These are phyloP conservation scores for Astraeus odoratus DNA, from an alignment of 768 basidiomycete genomes.

Conservation along the genomic window DNA sequence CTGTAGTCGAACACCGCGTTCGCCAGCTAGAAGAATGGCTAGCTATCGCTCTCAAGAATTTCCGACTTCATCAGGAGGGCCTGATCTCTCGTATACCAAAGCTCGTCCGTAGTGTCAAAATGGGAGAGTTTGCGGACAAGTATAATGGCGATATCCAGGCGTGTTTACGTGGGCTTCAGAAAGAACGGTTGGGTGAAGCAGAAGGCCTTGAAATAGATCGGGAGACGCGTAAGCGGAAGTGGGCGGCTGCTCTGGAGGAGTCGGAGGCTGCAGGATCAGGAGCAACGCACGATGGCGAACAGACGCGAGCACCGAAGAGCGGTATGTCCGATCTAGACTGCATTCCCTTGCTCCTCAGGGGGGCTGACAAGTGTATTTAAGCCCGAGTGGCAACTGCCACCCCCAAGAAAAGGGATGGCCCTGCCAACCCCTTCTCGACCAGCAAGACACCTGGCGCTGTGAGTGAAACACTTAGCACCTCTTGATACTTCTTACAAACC, in stretches of 20 bases:
- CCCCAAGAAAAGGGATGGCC: constrained; percentile 43
- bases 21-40: constrained; percentile 74
- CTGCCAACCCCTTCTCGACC: constrained; percentile 40
- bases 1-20: constrained; percentile 73
- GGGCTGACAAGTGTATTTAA: constrained; percentile 14
- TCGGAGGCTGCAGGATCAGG: constrained; percentile 36
- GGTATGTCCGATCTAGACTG: constrained; percentile 34
- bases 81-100: constrained; percentile 70
- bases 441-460: constrained; percentile 40
- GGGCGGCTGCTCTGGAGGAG: constrained; percentile 59
- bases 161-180: constrained; percentile 61
- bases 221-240: constrained; percentile 69
- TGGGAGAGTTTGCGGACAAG: constrained; percentile 73
- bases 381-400: constrained; percentile 44
- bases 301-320: constrained; percentile 48
- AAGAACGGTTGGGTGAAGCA: constrained; percentile 45
- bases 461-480: constrained; percentile 11
- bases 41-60: constrained; percentile 64
- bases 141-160: constrained; percentile 72
- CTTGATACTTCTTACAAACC: background rate
- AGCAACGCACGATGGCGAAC: constrained; percentile 22
- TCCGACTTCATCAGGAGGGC: constrained; percentile 67
- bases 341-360: background rate
- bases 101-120: constrained; percentile 61
- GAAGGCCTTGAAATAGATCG: constrained; percentile 55